Evolutionary conservation across 2,329 filamentous ascomycete genomes (phyloP).

Genomic region (Botryotinia narcissicola): DNA sequence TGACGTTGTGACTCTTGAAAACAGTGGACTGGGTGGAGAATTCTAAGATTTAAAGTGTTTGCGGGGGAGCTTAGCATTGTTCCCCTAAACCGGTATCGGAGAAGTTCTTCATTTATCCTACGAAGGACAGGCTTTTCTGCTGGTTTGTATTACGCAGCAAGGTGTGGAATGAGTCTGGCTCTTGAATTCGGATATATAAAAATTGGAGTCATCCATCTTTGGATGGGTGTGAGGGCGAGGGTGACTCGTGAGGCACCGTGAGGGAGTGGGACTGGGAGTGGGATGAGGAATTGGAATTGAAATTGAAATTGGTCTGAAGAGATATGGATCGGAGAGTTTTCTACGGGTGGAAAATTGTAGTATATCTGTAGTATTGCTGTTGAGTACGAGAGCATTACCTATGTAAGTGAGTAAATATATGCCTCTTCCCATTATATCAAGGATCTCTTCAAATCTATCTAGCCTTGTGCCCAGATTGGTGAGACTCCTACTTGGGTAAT

Average conservation of each 20-base stretch:
- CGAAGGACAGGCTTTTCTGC: not conserved
- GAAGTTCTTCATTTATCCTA: not conserved
- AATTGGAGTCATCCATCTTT: not conserved
- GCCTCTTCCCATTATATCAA: not conserved
- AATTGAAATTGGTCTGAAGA: not conserved
- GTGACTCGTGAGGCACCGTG: not conserved
- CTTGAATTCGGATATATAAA: not conserved
- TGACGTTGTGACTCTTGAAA: not conserved
- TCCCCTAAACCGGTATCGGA: conserved; percentile 7
- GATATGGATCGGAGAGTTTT: not conserved
- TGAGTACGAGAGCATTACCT: not conserved
- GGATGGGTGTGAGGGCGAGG: not conserved
- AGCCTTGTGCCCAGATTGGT: not conserved
- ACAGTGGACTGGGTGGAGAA: not conserved
- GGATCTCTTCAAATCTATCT: not conserved
- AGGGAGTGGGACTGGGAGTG: no score
- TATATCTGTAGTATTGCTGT: not conserved
- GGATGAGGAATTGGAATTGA: not conserved
- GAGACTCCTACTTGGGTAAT: not conserved
- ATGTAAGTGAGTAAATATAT: not conserved
- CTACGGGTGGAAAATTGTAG: not conserved
- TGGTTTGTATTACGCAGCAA: not conserved
- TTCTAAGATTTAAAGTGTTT: not conserved
- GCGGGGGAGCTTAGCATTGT: not conserved
- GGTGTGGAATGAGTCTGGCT: not conserved